Base-by-base conservation (phyloP, 768 basidiomycete genomes). In the Nidularia pulvinata region DNA sequence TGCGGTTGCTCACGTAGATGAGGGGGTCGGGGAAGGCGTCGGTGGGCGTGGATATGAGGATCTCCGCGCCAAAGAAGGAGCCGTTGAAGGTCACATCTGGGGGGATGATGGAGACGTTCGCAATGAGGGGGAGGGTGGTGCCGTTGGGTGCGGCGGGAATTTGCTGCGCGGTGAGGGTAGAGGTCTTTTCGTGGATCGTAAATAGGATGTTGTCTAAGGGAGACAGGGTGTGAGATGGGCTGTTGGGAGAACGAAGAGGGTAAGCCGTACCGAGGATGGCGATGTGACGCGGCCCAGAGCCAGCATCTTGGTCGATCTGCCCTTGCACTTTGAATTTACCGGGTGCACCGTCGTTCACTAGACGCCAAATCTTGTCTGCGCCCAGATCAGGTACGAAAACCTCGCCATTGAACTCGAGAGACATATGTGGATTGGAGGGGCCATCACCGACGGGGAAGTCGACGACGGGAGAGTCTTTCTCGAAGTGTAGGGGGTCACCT, bases 321-420 rank as follows among this genome's bases (percentile, higher is more conserved):
- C 86, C 85, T 44, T 82, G 81, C 33, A 87, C 74, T 34, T 62
- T 69, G 64, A 76, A 86, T 19, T 75, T 62, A 1, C 78, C 79
- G 0, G 76, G 69, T 6, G 67, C 58, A 1, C 71, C 72, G 53
- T 74, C 61, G 48, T 75, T 69, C 13, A 65, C 74, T 1, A 88
- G 75, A 37, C 86, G 73, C 85, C 86, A 88, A 48, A 87, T 76
- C 59, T 76, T 85, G 66, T 87, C 85, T 2, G 69, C 79, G 30
- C 85, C 85, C 83, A 87, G 71, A 65, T 86, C 86, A 9, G 85
- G 77, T 11, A 87, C 72, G 56, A 88, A 75, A 14, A 87, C 65
- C 57, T 87, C 86, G 1, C 58, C 62, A 6, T 72, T 73, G 55
- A 77, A 66, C 61, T 84, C 73, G 33, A 83, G 65, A 9, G 79